Base-by-base conservation (phyloP, 2,329 filamentous ascomycete species). In the Colletotrichum liaoningense region DNA sequence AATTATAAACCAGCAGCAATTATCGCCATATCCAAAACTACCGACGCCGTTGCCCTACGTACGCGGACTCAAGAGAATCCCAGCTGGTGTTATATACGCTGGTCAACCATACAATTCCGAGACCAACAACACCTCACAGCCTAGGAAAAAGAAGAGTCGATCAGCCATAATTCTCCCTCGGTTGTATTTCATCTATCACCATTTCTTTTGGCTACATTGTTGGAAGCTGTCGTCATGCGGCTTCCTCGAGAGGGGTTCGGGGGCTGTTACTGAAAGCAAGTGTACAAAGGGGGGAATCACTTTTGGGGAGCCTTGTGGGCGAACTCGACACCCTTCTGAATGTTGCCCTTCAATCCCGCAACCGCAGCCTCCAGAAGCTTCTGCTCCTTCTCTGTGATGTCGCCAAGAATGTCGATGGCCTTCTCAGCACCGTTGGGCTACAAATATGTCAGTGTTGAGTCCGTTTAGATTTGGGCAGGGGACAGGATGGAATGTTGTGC, bases 261-360 rank as follows among this genome's bases (percentile, higher is more conserved):
- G 62, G 60, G 55, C 65, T 65, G 60, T 65, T 63, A n/a, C 59
- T 59, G 57, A 55, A 59, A 66, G 67, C 52, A 73, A 70, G 62
- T 62, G 60, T 69, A 70, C 69, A 63, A 76, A 70, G 77, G 80
- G 82, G 80, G 80, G 80, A 84, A 88, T 94, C 91, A 95, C 94
- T 95, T 95, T 91, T 95, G 91, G 82, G 95, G 93, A 83, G 94
- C 91, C 89, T 93, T 95, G 88, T 94, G 89, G 85, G 93, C 93
- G 83, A 98, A 99, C 82, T 92, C 91, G 82, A 98, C 88, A 82
- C 97, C 97, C 92, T 98, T 98, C 81, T 91, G 87, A 83, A 99
- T 98, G 88, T 98, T 98, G 87, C 91, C 93, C 89, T 95, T 93
- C 76, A 98, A 91, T 77, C 93, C 96, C 79, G 90, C 88, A 82